These are phyloP conservation scores for Trichoderma endophyticum DNA, from an alignment of 2,329 filamentous ascomycete species.

Conservation along the genomic window DNA sequence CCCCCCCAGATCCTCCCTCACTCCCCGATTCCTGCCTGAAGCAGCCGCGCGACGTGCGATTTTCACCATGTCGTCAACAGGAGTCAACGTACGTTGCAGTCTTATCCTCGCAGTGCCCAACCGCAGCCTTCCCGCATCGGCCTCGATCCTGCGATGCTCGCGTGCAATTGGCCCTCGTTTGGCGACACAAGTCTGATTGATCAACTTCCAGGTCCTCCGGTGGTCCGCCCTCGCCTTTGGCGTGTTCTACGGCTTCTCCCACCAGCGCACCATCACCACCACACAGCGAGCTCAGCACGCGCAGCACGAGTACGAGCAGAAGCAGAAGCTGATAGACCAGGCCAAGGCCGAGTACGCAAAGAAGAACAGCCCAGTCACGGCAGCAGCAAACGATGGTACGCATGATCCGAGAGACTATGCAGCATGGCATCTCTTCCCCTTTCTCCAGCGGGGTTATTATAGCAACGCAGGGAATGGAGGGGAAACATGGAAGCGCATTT, in stretches of 20 bases:
- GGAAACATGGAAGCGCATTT: neutral
- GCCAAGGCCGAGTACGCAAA: constrained; percentile 88
- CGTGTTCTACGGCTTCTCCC: constrained; percentile 92
- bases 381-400: constrained; percentile 35
- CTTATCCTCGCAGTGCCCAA: constrained; percentile 10
- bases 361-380: constrained; percentile 57
- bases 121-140: constrained; percentile 22
- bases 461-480: neutral
- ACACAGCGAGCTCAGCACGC: constrained; percentile 66
- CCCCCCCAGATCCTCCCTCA: constrained; percentile 34
- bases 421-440: neutral
- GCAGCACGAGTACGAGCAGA: constrained; percentile 83
- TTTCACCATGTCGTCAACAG: constrained; percentile 61
- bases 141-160: constrained; percentile 5
- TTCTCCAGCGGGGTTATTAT: neutral
- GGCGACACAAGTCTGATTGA: constrained; percentile 29
- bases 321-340: constrained; percentile 86
- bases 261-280: constrained; percentile 78
- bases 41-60: constrained; percentile 42
- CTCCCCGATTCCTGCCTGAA: constrained; percentile 36
- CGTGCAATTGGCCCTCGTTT: constrained; percentile 15
- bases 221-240: constrained; percentile 91
- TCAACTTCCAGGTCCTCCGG: constrained; percentile 74
- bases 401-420: neutral
- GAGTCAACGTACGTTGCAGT: constrained; percentile 59